Conservation (phyloP, 2,329 filamentous ascomycete genomes). For the Penicillium italicum region DNA sequence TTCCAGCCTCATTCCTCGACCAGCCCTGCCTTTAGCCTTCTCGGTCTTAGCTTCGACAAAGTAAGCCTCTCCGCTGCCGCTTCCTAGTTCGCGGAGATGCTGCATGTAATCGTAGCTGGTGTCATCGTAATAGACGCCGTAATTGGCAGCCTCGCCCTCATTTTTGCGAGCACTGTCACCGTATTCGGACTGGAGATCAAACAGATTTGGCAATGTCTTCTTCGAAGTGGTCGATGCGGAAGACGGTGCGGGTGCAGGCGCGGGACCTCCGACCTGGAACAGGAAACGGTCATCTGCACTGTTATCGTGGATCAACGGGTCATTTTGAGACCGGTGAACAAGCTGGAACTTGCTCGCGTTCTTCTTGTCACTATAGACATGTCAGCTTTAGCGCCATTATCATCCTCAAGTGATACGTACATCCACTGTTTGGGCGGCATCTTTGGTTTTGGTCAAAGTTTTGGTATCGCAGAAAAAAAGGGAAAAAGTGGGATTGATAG, state of each 20-base stretch:
- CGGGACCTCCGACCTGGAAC: conserved; percentile 57
- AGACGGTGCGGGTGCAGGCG: conserved; percentile 25
- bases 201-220: conserved; percentile 57
- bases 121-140: conserved; percentile 94
- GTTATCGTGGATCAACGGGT: conserved; percentile 91
- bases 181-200: conserved; percentile 73
- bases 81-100: conserved; percentile 84
- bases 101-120: conserved; percentile 99
- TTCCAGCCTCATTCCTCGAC: conserved; percentile 71
- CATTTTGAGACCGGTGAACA: conserved; percentile 94
- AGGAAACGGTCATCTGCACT: conserved; percentile 87
- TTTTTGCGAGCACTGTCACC: conserved; percentile 68
- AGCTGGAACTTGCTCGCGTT: conserved; percentile 88
- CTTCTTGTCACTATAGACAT: conserved; percentile 70
- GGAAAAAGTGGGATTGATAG: conserved; percentile 30
- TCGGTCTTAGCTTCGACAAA: conserved; percentile 69
- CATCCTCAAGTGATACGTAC: conserved; percentile 43
- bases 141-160: conserved; percentile 91
- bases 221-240: conserved; percentile 33
- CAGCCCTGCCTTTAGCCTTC: conserved; percentile 64
- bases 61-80: conserved; percentile 65
- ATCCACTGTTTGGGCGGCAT: conserved; percentile 77
- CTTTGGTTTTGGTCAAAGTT: conserved; percentile 37
- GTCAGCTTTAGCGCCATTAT: conserved; percentile 11
- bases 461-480: conserved; percentile 19